Evolutionary conservation across 768 basidiomycete species (phyloP).

Genomic region (Kwoniella shandongensis): DNA sequence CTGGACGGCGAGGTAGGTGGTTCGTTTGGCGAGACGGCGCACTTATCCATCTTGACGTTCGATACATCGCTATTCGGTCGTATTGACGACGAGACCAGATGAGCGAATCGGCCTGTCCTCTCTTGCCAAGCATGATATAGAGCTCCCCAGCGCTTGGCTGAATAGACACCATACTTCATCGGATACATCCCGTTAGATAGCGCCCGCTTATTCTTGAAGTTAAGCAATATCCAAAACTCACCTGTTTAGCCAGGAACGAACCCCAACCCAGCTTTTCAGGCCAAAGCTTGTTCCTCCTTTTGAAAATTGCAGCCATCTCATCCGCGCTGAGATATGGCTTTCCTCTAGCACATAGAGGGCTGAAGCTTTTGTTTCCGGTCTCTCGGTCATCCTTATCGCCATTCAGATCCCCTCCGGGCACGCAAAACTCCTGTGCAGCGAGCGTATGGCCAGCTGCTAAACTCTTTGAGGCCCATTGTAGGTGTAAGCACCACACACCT

Average conservation of each 20-base stretch:
- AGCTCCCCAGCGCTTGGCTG: neutral
- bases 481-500: slow-evolving; percentile 26
- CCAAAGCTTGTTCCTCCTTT: neutral
- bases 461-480: slow-evolving; percentile 15
- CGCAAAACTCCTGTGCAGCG: slow-evolving; percentile 14
- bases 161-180: neutral
- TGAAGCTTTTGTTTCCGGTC: neutral
- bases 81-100: neutral
- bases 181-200: neutral
- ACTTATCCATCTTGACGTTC: no score
- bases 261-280: no score
- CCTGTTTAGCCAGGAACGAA: no score
- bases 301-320: slow-evolving; percentile 9
- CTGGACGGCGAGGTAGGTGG: no score
- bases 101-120: neutral
- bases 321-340: neutral
- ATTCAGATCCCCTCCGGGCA: slow-evolving; percentile 3
- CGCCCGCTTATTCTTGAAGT: no score
- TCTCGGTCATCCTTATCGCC: neutral
- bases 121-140: neutral
- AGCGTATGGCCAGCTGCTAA: slow-evolving; percentile 12
- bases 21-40: no score
- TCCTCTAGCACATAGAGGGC: no score
- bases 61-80: no score
- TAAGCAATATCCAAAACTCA: no score